phyloP scores from a whole-genome alignment of 495 filamentous ascomycete genomes.

The Xylaria bambusicola region DNA sequence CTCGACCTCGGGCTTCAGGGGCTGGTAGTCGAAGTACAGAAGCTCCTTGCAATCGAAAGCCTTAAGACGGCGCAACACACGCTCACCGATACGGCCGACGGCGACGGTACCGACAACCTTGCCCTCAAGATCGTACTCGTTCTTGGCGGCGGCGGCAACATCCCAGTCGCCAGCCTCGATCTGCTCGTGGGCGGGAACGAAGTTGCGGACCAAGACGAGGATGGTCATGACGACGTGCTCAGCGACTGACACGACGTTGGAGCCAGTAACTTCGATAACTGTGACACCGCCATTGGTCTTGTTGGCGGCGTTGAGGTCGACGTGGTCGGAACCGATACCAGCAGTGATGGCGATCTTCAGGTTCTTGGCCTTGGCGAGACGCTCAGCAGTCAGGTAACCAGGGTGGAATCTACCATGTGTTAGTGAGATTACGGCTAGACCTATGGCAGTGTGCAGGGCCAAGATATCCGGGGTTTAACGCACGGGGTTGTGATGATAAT shows the following conservation, averaged over 20 bases:
- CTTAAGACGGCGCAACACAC: constrained; percentile 91
- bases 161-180: constrained; percentile 89
- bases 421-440: constrained; percentile 8
- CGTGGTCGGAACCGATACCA: constrained; percentile 96
- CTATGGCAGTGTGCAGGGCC: neutral
- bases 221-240: constrained; percentile 99
- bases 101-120: constrained; percentile 98
- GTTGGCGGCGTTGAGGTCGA: constrained; percentile 96
- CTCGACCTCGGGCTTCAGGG: constrained; percentile 81
- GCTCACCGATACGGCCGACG: constrained; percentile 97
- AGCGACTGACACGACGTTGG: constrained; percentile 86
- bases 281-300: constrained; percentile 97
- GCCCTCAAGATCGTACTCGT: constrained; percentile 94
- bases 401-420: constrained; percentile 83
- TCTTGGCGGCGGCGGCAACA: constrained; percentile 93
- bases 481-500: constrained; percentile 99
- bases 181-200: constrained; percentile 95
- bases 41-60: constrained; percentile 99
- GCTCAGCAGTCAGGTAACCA: constrained; percentile 94
- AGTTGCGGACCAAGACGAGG: constrained; percentile 94
- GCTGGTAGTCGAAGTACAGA: constrained; percentile 99
- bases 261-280: constrained; percentile 95
- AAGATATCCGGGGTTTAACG: constrained; percentile 38
- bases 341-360: constrained; percentile 96
- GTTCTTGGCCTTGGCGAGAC: constrained; percentile 96